phyloP scores from a whole-genome alignment of 164 flowering plant species.

The Sedum album region DNA sequence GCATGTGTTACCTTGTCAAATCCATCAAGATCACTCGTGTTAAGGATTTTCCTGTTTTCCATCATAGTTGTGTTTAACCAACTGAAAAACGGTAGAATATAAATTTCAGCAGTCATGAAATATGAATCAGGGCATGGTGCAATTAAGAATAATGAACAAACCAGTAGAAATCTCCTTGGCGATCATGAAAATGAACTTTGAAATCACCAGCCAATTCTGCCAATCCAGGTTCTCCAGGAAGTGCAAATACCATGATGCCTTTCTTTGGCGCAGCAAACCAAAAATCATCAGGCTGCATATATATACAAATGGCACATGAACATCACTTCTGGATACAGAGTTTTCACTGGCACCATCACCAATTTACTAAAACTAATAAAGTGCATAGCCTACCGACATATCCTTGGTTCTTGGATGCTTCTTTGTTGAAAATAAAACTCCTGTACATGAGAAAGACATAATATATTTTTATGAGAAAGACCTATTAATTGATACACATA shows the following conservation, averaged over 20 bases:
- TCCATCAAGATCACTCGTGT: constrained; percentile 77
- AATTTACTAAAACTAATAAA: not conserved
- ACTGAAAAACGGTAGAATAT: constrained; percentile 27
- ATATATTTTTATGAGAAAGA: constrained; percentile 2
- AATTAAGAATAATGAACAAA: not conserved
- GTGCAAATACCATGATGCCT: constrained; percentile 6
- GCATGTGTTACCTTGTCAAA: constrained; percentile 72
- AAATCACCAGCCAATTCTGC: constrained; percentile 3
- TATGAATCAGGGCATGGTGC: not conserved
- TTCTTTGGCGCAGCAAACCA: constrained; percentile 4
- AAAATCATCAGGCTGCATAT: not conserved
- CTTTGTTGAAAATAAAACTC: constrained; percentile 81
- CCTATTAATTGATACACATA: not conserved
- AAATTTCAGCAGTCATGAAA: not conserved
- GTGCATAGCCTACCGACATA: constrained; percentile 45
- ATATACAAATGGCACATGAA: not conserved
- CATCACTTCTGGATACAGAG: not conserved
- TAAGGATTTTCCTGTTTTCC: constrained; percentile 78
- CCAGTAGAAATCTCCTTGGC: constrained; percentile 6
- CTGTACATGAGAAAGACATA: constrained; percentile 24
- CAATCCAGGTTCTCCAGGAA: constrained; percentile 6
- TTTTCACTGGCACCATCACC: not conserved
- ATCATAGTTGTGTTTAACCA: constrained; percentile 96
- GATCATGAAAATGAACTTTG: constrained; percentile 5
- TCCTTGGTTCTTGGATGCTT: constrained; percentile 91